Percentiles rank a stretch among this genome's conserved stretches.
Evolutionary conservation across 1,139 yeast genomes (phyloP).

Genomic region (Chernovozyma aurita): DNA sequence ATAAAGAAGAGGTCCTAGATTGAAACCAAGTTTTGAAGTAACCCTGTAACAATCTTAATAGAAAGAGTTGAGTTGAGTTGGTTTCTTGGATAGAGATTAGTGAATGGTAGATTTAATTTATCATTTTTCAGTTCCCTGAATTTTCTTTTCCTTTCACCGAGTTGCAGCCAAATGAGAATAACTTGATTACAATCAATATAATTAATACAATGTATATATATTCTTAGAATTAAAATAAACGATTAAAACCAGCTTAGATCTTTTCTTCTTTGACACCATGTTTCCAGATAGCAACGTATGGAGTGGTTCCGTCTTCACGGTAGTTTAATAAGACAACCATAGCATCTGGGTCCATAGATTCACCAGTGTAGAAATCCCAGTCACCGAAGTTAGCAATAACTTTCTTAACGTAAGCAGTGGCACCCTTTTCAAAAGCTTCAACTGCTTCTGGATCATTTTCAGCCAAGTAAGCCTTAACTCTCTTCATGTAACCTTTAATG

Average conservation of each 20-base stretch:
- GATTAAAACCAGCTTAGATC: constrained; percentile 51
- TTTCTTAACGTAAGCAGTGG: constrained; percentile 92
- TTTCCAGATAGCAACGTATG: constrained; percentile 97
- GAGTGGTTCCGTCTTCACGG: constrained; percentile 99
- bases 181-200: too few relatives aligned
- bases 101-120: too few relatives aligned
- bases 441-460: constrained; percentile 85
- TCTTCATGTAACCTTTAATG: constrained; percentile 99
- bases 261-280: constrained; percentile 90
- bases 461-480: constrained; percentile 80
- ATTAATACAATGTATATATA: background rate
- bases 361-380: constrained; percentile 99
- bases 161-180: too few relatives aligned
- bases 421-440: constrained; percentile 93
- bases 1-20: too few relatives aligned
- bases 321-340: constrained; percentile 97
- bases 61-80: too few relatives aligned
- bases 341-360: constrained; percentile 99
- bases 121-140: too few relatives aligned
- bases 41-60: too few relatives aligned
- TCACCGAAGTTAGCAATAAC: constrained; percentile 91
- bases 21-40: background rate
- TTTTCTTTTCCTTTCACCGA: too few relatives aligned
- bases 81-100: too few relatives aligned
- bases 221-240: background rate